Conservation (phyloP, 345 rosid species). For the Euphorbia peplus region DNA sequence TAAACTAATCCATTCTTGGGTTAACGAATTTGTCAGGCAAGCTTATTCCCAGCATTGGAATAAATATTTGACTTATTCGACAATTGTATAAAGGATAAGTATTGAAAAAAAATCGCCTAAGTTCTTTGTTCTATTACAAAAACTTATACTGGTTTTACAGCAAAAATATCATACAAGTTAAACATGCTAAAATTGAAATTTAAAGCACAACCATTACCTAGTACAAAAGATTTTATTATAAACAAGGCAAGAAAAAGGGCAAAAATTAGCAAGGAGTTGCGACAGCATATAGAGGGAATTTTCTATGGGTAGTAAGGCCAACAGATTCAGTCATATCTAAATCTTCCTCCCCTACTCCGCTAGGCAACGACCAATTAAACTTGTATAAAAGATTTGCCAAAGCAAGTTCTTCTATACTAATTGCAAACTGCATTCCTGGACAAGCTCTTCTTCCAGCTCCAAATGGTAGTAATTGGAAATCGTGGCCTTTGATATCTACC, state of each 20-base stretch:
- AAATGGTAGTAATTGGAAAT: conserved; percentile 38
- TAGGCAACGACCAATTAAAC: conserved; percentile 37
- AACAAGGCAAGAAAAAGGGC: not conserved
- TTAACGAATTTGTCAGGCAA: too few species aligned
- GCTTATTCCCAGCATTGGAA: too few species aligned
- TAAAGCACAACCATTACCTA: too few species aligned
- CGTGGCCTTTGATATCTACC: conserved; percentile 32
- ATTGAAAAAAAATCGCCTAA: too few species aligned
- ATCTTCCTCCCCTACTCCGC: conserved; percentile 23
- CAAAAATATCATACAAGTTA: too few species aligned
- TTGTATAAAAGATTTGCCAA: conserved; percentile 30
- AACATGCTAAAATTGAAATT: too few species aligned
- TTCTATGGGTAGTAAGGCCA: conserved; percentile 28
- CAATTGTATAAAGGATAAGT: too few species aligned
- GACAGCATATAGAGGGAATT: conserved; percentile 25
- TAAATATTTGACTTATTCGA: too few species aligned
- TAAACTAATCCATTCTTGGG: too few species aligned
- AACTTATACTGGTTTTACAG: too few species aligned
- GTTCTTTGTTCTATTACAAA: too few species aligned
- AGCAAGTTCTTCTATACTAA: conserved; percentile 9
- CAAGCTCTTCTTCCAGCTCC: conserved; percentile 42
- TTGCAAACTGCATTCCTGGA: conserved; percentile 29
- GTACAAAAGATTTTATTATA: too few species aligned
- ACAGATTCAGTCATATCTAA: conserved; percentile 29
- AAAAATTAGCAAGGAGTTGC: conserved; percentile 13